Evolutionary conservation across 2,329 filamentous ascomycete species (phyloP).

Genomic region (Paraphoma chrysanthemicola): DNA sequence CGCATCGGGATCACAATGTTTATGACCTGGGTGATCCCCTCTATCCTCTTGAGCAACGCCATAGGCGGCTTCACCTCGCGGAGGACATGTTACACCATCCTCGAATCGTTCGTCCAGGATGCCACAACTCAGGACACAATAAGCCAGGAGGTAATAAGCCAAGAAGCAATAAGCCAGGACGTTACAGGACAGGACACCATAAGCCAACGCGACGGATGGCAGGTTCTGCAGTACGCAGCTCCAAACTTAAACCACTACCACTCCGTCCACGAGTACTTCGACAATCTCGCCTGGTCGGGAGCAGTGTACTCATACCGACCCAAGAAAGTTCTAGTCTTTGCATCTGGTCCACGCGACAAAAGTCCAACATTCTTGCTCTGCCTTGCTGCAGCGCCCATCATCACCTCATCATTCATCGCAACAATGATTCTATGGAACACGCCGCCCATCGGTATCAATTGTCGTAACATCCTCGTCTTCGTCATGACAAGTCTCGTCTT

Average conservation of each 20-base stretch:
- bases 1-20: constrained; percentile 29
- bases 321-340: constrained; percentile 7
- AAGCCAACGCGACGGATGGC: constrained; percentile 1
- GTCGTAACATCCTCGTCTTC: constrained; percentile 24
- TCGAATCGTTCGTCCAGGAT: constrained; percentile 16
- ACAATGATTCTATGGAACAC: constrained; percentile 23
- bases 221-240: neutral
- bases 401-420: constrained; percentile 11
- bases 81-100: constrained; percentile 19
- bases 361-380: constrained; percentile 1
- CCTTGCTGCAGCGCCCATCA: constrained; percentile 8
- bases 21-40: constrained; percentile 29
- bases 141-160: too few species aligned
- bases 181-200: too few species aligned
- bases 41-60: constrained; percentile 26
- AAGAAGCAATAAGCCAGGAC: too few species aligned
- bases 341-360: neutral
- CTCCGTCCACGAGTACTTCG: constrained; percentile 13
- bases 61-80: constrained; percentile 26
- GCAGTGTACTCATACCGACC: constrained; percentile 27
- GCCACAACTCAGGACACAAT: neutral
- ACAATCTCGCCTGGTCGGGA: constrained; percentile 19
- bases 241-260: neutral
- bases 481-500: constrained; percentile 13
- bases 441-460: constrained; percentile 23